Evolutionary conservation across 768 basidiomycete species (phyloP).

Genomic region (Lepiota subincarnata): DNA sequence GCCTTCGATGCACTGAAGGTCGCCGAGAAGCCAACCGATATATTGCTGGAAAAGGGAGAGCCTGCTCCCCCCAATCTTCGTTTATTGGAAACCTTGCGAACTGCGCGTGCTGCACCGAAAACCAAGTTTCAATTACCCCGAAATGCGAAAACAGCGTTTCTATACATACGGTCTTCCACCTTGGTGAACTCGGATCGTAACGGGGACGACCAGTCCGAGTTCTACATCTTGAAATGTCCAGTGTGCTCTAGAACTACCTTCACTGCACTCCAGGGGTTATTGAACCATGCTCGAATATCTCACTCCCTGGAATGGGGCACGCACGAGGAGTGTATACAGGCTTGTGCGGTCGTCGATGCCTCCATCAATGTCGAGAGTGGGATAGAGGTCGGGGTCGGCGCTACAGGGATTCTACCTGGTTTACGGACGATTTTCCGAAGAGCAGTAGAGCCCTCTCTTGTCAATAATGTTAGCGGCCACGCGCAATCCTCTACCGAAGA

Average conservation of each 20-base stretch:
- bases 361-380: conserved; percentile 36
- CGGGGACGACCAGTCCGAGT: conserved; percentile 14
- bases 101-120: conserved; percentile 22
- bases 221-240: conserved; percentile 43
- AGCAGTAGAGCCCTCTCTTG: conserved; percentile 33
- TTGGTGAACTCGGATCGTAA: neutral
- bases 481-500: conserved; percentile 3
- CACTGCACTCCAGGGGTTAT: conserved; percentile 47
- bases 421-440: conserved; percentile 45
- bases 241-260: conserved; percentile 41
- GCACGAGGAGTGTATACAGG: conserved; percentile 51
- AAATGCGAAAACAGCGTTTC: conserved; percentile 8
- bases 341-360: conserved; percentile 41
- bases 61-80: conserved; percentile 18
- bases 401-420: conserved; percentile 40
- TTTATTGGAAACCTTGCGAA: conserved; percentile 18
- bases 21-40: conserved; percentile 36
- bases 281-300: conserved; percentile 49
- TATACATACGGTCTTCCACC: conserved; percentile 9
- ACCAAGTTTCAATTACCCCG: conserved; percentile 16
- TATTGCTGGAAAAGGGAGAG: conserved; percentile 32
- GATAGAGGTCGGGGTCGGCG: conserved; percentile 39
- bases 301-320: conserved; percentile 50
- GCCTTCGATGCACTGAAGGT: conserved; percentile 38
- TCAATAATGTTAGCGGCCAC: neutral